phyloP scores from a whole-genome alignment of 2,329 filamentous ascomycete species.

The Thyridium curvatum region DNA sequence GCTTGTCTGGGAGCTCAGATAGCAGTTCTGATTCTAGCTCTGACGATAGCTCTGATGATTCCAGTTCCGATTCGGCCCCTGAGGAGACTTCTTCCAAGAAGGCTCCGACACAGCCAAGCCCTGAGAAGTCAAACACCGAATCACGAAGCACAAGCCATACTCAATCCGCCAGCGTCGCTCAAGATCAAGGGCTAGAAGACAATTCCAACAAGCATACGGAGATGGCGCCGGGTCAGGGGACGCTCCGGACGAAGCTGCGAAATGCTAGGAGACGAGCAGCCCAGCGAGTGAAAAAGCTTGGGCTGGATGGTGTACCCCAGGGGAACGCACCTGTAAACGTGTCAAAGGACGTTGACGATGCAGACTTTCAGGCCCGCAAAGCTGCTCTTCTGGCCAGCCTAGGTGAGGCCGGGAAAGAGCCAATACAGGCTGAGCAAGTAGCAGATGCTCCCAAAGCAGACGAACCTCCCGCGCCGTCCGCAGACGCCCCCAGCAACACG shows the following conservation, averaged over 20 bases:
- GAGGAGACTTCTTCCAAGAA: slow-evolving; percentile 30
- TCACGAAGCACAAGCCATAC: too few species aligned
- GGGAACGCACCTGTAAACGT: not conserved
- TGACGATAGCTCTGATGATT: slow-evolving; percentile 11
- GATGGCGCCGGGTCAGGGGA: slow-evolving; percentile 6
- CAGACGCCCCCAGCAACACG: not conserved
- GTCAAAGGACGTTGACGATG: slow-evolving; percentile 2
- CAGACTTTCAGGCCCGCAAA: slow-evolving; percentile 30
- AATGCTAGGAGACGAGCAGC: slow-evolving; percentile 42
- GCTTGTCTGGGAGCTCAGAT: slow-evolving; percentile 8
- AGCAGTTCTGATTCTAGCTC: slow-evolving; percentile 13
- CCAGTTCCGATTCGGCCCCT: slow-evolving; percentile 8
- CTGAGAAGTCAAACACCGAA: not conserved
- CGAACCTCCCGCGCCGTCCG: not conserved
- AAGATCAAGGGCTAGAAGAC: too few species aligned
- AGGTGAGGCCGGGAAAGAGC: slow-evolving; percentile 1
- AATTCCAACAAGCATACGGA: not conserved
- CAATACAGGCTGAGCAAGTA: slow-evolving; percentile 1
- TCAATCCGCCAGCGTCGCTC: too few species aligned
- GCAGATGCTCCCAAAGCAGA: not conserved
- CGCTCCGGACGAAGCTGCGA: slow-evolving; percentile 40
- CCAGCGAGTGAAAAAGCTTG: slow-evolving; percentile 19
- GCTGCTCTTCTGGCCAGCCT: slow-evolving; percentile 28
- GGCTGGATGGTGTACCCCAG: slow-evolving; percentile 6
- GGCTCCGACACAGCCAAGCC: slow-evolving; percentile 1